Evolutionary conservation across 495 filamentous ascomycete genomes (phyloP), one percentile per base, ranked within the genome.

Genomic region (Aspergillus olivimuriae): DNA sequence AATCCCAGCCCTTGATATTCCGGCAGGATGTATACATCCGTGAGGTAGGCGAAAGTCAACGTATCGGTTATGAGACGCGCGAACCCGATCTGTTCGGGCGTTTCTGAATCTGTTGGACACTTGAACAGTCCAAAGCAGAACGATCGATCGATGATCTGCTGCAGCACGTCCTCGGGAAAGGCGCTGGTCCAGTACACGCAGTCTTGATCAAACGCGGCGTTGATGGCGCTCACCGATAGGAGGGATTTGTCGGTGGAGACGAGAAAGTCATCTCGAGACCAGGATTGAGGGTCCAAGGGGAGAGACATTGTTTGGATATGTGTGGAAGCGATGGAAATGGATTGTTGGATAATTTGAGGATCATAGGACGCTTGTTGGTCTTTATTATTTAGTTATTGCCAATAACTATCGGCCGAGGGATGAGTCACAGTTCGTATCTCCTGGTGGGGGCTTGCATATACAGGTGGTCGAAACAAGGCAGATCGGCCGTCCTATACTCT

Each of bases 21-120:
- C 0, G 65, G 54, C 0, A 78, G 43, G 4, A 87, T 61, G 47
- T 79, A 88, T 17, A 88, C 76, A 43, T 86, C 84, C 8, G 83
- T 83, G 17, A 86, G 62, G 51, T 84, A 87, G n/a, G 70, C 80
- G 47, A 83, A 75, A 0, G 81, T 81, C 9, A 77, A 68, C 47
- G 74, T 57, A 50, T 86, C 83, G 0, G 83, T 88, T 18, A 86
- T 57, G 5, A 84, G 54, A 6, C 83, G 70, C 8, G 74, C 81
- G 15, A 86, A 63, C 5, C 82, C 83, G 28, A 86, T 68, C 37
- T 70, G 67, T 26, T 57, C 31, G 9, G 44, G 22, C 30, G 11
- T 4, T 5, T 12, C 14, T 41, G 22, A 17, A 6, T 39, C 23
- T 2, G n/a, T 14, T 30, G 32, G n/a, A 4, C 30, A 11, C 15